Evolutionary conservation across 306 rosid species (phyloP).

Genomic region (Crotalaria pallida): DNA sequence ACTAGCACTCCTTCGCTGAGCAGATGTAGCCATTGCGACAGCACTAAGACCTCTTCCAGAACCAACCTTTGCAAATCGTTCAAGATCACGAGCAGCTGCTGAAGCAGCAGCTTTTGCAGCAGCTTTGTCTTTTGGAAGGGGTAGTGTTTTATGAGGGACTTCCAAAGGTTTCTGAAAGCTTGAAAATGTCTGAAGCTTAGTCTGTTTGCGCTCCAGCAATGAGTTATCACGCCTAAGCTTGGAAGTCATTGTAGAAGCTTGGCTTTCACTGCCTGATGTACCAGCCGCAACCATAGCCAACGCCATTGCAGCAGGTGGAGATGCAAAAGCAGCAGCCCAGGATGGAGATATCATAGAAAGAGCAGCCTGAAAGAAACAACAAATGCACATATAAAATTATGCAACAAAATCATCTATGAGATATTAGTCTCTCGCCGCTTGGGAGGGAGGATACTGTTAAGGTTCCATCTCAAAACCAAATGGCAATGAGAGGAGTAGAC

Average conservation of each 20-base stretch:
- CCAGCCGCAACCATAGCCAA: constrained; percentile 99
- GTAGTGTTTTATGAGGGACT: constrained; percentile 47
- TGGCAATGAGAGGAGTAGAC: too few species aligned
- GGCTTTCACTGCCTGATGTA: constrained; percentile 86
- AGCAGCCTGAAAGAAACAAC: constrained; percentile 70
- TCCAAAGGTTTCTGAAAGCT: constrained; percentile 87
- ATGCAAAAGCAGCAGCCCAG: constrained; percentile 99
- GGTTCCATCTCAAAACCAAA: too few species aligned
- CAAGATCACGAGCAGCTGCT: constrained; percentile 97
- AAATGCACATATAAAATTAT: not conserved
- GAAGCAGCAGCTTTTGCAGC: constrained; percentile 98
- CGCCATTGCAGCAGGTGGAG: constrained; percentile 99
- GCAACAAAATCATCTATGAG: not conserved
- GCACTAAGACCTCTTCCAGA: constrained; percentile 99
- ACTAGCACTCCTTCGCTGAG: constrained; percentile 80
- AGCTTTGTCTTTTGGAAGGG: constrained; percentile 92
- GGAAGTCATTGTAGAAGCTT: constrained; percentile 44
- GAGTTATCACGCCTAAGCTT: constrained; percentile 83
- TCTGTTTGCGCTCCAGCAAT: constrained; percentile 72
- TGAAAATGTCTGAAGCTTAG: constrained; percentile 81
- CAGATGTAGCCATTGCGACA: constrained; percentile 99
- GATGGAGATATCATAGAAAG: constrained; percentile 91
- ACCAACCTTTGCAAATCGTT: constrained; percentile 87
- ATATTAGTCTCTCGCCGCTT: too few species aligned
- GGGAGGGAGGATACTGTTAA: too few species aligned